phyloP scores from a whole-genome alignment of 78 protist genomes.

The Acrasis kona region DNA sequence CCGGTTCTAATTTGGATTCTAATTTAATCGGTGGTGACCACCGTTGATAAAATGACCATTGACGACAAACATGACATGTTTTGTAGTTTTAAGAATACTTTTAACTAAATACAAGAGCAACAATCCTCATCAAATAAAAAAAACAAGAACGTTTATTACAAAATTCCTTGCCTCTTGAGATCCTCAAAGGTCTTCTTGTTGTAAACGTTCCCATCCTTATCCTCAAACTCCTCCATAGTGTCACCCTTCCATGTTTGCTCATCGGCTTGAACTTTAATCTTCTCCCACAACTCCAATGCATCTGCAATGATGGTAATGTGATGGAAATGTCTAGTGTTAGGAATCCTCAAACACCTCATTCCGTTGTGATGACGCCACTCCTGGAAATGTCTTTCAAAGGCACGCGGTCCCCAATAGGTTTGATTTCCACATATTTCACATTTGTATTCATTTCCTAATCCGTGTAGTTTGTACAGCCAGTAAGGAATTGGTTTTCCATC shows the following conservation, averaged over 20 bases:
- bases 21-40: no score
- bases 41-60: no score
- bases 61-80: no score
- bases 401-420: constrained; percentile 78
- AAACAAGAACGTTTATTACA: no score
- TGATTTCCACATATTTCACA: constrained; percentile 95
- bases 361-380: constrained; percentile 56
- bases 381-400: constrained; percentile 84
- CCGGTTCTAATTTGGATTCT: no score
- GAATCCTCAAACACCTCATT: constrained; percentile 77
- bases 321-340: constrained; percentile 73
- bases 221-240: constrained; percentile 91
- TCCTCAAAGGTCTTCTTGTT: constrained; percentile 75
- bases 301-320: constrained; percentile 78
- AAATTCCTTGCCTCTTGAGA: constrained; percentile 81
- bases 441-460: constrained; percentile 74
- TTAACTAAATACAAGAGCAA: no score
- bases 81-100: no score
- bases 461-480: constrained; percentile 91
- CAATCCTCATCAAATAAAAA: no score
- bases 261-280: constrained; percentile 13
- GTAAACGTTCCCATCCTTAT: constrained; percentile 78
- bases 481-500: constrained; percentile 97
- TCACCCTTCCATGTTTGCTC: constrained; percentile 44
- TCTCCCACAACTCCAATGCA: constrained; percentile 51